Evolutionary conservation across 768 basidiomycete genomes (phyloP), one percentile per base, ranked within the genome.

Genomic region (Calvatia gigantea): DNA sequence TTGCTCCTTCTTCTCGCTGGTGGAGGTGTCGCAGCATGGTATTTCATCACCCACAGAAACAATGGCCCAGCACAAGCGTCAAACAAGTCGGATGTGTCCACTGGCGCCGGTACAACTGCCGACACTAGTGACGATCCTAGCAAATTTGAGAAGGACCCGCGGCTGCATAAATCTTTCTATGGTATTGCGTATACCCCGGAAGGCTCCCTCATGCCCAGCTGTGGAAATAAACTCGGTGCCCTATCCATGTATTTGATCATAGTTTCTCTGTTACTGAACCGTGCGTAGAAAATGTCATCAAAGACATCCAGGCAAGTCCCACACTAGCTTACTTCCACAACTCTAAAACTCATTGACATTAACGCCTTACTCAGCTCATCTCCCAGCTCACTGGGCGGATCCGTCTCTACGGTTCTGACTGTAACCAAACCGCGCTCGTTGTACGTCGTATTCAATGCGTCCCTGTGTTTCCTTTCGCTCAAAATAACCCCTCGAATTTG

Each of bases 151-250:
- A 86, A 85, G 70, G 85, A 95, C 68, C 49, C 78, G 2, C 76
- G 73, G 8, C 71, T 96, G 33, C 78, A 83, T 60, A 81, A 86
- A 59, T 79, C 83, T 1, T 90, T 97, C 73, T 96, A 86, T 70
- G 94, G 89, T 8, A 65, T 96, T 43, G 92, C 93, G 1, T 96
- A 95, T 69, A 92, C 92, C 4, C 92, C 94, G 4, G 73, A 79
- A 35, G 84, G 84, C 45, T 82, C 85, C 23, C 76, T 84, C 53
- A 66, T 84, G 21, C 89, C 86, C 8, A 66, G 79, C n/a, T 93
- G 91, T 62, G 84, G 83, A 7, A 85, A 76, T 49, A 70, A 71
- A 6, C 63, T 80, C 43, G 69, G 76, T 78, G 56, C 45, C 69
- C 66, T 23, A 9, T 25, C 41, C 27, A 8, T 17, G 19, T 39